Evolutionary conservation across 179 eudicot genomes (phyloP).

Genomic region (Silene noctiflora): DNA sequence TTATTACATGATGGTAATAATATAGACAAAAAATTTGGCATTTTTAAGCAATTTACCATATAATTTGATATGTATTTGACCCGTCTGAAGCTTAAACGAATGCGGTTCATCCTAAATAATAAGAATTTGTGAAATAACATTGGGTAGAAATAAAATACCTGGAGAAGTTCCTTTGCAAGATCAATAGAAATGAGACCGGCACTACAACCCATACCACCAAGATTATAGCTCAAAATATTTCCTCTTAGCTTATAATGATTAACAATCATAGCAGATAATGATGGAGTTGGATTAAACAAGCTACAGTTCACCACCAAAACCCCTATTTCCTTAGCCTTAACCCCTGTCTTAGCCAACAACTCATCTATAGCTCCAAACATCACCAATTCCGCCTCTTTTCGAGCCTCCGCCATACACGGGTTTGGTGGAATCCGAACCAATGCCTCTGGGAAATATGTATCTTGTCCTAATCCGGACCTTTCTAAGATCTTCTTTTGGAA

Average conservation of each 20-base stretch:
- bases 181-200: conserved; percentile 43
- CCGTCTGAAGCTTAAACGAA: too few relatives aligned
- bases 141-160: conserved; percentile 18
- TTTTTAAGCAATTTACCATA: too few relatives aligned
- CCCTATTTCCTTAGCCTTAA: conserved; percentile 37
- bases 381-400: conserved; percentile 34
- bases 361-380: conserved; percentile 42
- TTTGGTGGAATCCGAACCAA: conserved; percentile 28
- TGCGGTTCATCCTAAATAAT: too few relatives aligned
- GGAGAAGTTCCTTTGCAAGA: conserved; percentile 37
- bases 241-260: conserved; percentile 43
- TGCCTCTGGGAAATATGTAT: conserved; percentile 37
- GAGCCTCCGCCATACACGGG: conserved; percentile 36
- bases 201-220: conserved; percentile 47
- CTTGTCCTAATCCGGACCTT: conserved; percentile 37
- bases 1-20: too few relatives aligned
- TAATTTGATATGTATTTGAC: too few relatives aligned
- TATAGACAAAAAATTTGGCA: too few relatives aligned
- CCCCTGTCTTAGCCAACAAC: conserved; percentile 32
- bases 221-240: conserved; percentile 35
- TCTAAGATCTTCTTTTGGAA: conserved; percentile 40
- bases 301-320: conserved; percentile 35
- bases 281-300: conserved; percentile 39
- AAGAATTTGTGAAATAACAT: background rate
- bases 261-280: conserved; percentile 40